Base-by-base conservation (phyloP, 768 basidiomycete species). In the Crepidotus variabilis region DNA sequence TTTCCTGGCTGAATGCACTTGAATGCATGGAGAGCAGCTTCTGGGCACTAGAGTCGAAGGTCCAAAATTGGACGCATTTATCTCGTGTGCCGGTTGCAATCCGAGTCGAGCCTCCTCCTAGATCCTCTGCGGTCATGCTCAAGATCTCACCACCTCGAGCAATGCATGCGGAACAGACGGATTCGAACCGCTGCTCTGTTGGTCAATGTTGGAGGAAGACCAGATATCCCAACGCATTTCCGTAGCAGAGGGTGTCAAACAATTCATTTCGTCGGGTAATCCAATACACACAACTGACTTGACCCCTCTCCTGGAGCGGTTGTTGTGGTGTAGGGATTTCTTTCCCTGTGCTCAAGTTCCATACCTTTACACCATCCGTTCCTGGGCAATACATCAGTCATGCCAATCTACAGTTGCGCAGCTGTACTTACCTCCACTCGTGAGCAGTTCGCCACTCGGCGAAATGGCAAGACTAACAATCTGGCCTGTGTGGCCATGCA, bases 401-500 rank as follows among this genome's bases (percentile, higher is more conserved):
- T 45, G 45, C 35, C 46, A 23, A 34, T 14, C 36, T 45, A 20
- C 35, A 28, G 32, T 36, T 36, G 9, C 35, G 16, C 16, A 36
- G 8, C 54, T 47, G 33, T 14, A 58, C 60, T 32, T 36, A 61
- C 64, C 63, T 2, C 63, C 61, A 55, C 64, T 65, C 2, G 55
- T 61, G 8, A 65, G 45, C 10, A 64, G 45, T 24, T 59, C 59
- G 35, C 64, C 63, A 20, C 52, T 60, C 3, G 55, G 50, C 2
- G 59, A 65, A 43, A 65, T 51, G 32, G 63, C 63, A 13, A 65
- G 21, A 52, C 56, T 51, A 28, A 55, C 50, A 32, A 64, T 56
- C 14, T 54, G 56, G 22, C 54, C 57, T 1, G 45, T 35, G 49
- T 50, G 63, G 18, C 45, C 53, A 32, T 50, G 50, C 33, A 59